Conservation (phyloP, 257 asterid genomes). For the Gentiana macrophylla region DNA sequence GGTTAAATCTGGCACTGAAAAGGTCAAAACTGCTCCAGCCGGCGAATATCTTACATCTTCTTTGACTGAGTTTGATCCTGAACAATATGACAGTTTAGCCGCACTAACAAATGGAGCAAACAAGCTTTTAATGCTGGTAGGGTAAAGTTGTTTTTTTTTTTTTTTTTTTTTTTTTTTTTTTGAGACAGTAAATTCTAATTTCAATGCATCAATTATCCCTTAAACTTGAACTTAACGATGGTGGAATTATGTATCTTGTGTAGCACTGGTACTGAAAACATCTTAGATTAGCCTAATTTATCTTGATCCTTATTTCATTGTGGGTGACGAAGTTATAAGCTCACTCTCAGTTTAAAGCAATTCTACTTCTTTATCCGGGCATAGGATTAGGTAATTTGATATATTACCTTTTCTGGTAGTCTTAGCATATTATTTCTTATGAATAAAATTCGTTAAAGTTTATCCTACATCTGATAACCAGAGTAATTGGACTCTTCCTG, state of each 20-base stretch:
- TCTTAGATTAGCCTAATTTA: no score
- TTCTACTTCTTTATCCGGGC: not conserved
- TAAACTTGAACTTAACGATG: no score
- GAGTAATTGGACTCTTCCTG: not conserved
- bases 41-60: slow-evolving; percentile 99
- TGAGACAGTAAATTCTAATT: no score
- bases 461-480: not conserved
- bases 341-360: not conserved
- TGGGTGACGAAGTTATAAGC: not conserved
- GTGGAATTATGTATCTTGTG: no score
- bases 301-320: no score
- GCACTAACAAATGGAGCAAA: slow-evolving; percentile 98
- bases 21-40: slow-evolving; percentile 86
- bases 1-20: slow-evolving; percentile 67
- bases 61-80: slow-evolving; percentile 91
- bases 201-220: no score
- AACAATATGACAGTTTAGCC: slow-evolving; percentile 91
- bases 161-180: no score
- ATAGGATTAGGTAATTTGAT: no score
- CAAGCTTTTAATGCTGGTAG: slow-evolving; percentile 98
- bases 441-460: no score
- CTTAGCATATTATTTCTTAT: not conserved
- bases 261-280: no score
- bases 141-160: not conserved
- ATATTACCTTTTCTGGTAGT: not conserved